These are phyloP conservation scores for Leccinum disarticulatum DNA, from an alignment of 768 basidiomycete genomes.

Conservation along the genomic window DNA sequence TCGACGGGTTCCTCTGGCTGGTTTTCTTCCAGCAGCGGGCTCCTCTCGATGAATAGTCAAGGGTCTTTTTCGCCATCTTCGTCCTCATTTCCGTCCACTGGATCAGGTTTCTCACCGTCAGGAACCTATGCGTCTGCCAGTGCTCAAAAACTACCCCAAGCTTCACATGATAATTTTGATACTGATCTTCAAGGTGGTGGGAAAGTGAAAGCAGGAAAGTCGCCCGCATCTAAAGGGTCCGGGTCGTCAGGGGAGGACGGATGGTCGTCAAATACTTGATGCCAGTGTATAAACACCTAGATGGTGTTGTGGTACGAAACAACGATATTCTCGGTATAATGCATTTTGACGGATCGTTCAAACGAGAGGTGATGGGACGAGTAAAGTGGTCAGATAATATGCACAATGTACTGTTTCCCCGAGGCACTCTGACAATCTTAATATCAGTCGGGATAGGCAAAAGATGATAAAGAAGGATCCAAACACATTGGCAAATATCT, in stretches of 20 bases:
- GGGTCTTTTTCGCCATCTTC: constrained; percentile 21
- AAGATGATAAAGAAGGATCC: too few relatives aligned
- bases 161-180: constrained; percentile 9
- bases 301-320: neutral
- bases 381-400: neutral
- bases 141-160: constrained; percentile 11
- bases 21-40: constrained; percentile 10
- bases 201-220: constrained; percentile 13
- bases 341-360: neutral
- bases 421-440: neutral
- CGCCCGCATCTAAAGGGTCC: constrained; percentile 12
- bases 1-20: constrained; percentile 17
- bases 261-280: constrained; percentile 16
- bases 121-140: constrained; percentile 14
- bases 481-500: too few relatives aligned
- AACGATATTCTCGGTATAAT: neutral
- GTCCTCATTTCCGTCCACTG: constrained; percentile 8
- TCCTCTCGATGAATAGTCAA: constrained; percentile 14
- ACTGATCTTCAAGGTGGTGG: constrained; percentile 4
- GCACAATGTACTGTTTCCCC: neutral
- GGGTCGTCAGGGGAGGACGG: constrained; percentile 14
- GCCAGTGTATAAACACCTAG: neutral
- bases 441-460: too few relatives aligned
- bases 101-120: constrained; percentile 15
- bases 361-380: neutral